Evolutionary conservation across 345 rosid genomes (phyloP).

Genomic region (Arabis hirsuta): DNA sequence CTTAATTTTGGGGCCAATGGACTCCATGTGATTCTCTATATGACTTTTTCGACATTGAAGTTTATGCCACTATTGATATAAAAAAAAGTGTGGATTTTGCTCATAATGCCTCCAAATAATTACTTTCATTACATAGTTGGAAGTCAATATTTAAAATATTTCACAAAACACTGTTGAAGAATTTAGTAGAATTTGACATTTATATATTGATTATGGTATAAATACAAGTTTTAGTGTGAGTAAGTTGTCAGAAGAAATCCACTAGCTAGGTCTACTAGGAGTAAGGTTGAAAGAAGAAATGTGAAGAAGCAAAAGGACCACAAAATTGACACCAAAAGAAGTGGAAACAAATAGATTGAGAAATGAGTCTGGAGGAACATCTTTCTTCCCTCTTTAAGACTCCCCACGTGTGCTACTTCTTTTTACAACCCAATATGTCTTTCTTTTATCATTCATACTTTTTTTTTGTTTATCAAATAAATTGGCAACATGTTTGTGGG

Average conservation of each 20-base stretch:
- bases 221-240: conserved; percentile 4
- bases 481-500: conserved; percentile 35
- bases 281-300: conserved; percentile 24
- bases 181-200: conserved; percentile 12
- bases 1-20: conserved; percentile 39
- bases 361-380: conserved; percentile 29
- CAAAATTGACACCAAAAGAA: conserved; percentile 33
- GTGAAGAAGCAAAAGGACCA: conserved; percentile 36
- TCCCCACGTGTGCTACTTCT: conserved; percentile 39
- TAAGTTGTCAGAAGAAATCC: conserved; percentile 30
- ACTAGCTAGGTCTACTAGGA: conserved; percentile 8
- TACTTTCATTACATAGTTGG: background rate
- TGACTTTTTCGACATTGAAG: conserved; percentile 37
- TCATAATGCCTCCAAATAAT: conserved; percentile 10
- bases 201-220: background rate
- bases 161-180: background rate
- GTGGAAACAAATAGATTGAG: conserved; percentile 38
- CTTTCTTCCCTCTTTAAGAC: conserved; percentile 39
- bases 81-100: conserved; percentile 7
- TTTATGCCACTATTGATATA: conserved; percentile 14
- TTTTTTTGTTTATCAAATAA: background rate
- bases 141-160: background rate
- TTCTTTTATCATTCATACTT: conserved; percentile 1
- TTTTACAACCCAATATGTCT: conserved; percentile 39
- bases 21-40: conserved; percentile 34